These are phyloP conservation scores for Arthrobotrys sphaeroides DNA, from an alignment of 2,329 filamentous ascomycete genomes.

Conservation along the genomic window DNA sequence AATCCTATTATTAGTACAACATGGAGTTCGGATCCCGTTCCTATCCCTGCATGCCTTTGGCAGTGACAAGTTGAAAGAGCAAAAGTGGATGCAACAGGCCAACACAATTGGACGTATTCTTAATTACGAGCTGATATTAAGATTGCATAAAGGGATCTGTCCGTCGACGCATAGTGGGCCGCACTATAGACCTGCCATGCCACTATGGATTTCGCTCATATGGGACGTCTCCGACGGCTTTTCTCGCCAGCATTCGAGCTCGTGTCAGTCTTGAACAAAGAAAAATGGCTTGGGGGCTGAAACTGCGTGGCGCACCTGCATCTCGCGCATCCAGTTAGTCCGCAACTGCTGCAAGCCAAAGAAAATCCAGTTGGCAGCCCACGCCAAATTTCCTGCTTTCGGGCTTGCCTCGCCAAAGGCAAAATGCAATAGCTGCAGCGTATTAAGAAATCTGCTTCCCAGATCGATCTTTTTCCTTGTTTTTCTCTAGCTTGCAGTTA, in stretches of 20 bases:
- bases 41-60: neutral
- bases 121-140: slow-evolving; percentile 18
- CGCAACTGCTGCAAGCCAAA: slow-evolving; percentile 16
- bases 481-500: slow-evolving; percentile 6
- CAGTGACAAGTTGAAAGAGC: neutral
- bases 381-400: slow-evolving; percentile 22
- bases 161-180: slow-evolving; percentile 16
- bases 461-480: slow-evolving; percentile 47
- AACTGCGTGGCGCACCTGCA: slow-evolving; percentile 53
- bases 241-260: slow-evolving; percentile 26
- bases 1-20: slow-evolving; percentile 32
- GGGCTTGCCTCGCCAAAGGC: slow-evolving; percentile 23
- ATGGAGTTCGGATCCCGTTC: slow-evolving; percentile 1
- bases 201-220: slow-evolving; percentile 34
- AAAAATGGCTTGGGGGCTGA: slow-evolving; percentile 52
- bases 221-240: neutral
- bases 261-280: slow-evolving; percentile 39
- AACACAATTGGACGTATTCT: slow-evolving; percentile 22
- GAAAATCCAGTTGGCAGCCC: slow-evolving; percentile 30
- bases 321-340: slow-evolving; percentile 48
- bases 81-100: slow-evolving; percentile 21
- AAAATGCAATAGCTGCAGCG: slow-evolving; percentile 42
- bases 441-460: slow-evolving; percentile 40
- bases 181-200: slow-evolving; percentile 22
- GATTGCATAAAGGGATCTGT: slow-evolving; percentile 18